Percentiles rank a stretch among this genome's conserved stretches.
These are phyloP conservation scores for Phytophthora sp. DNA, from an alignment of 352 stramenopile species.

Conservation along the genomic window DNA sequence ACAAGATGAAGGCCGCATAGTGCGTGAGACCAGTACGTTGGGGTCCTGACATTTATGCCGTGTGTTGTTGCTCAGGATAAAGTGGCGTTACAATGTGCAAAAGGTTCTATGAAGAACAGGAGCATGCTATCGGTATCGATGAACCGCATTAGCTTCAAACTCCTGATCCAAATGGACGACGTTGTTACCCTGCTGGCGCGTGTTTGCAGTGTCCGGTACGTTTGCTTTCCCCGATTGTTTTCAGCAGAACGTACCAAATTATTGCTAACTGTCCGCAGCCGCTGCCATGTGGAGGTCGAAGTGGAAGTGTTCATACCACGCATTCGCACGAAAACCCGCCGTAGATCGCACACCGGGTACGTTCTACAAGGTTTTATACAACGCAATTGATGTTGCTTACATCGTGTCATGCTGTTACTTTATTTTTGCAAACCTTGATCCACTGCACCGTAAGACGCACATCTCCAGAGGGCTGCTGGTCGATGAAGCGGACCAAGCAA, in stretches of 20 bases:
- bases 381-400: not conserved
- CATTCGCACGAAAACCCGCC: conserved; percentile 28
- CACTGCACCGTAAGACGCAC: conserved; percentile 43
- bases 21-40: conserved; percentile 66
- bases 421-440: conserved; percentile 65
- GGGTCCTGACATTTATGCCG: conserved; percentile 55
- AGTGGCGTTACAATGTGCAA: conserved; percentile 61
- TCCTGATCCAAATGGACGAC: conserved; percentile 63
- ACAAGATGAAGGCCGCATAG: no score
- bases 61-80: conserved; percentile 43
- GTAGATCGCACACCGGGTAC: conserved; percentile 11
- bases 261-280: conserved; percentile 23
- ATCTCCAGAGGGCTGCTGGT: conserved; percentile 55
- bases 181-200: conserved; percentile 67
- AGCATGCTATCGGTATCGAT: conserved; percentile 71
- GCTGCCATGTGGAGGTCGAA: conserved; percentile 62
- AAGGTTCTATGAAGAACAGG: conserved; percentile 65
- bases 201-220: conserved; percentile 52
- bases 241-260: no score
- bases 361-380: not conserved
- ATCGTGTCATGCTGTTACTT: conserved; percentile 41
- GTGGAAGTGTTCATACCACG: conserved; percentile 66
- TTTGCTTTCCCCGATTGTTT: no score
- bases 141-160: conserved; percentile 73
- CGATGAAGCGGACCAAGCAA: conserved; percentile 59